Evolutionary conservation across 1,139 yeast genomes (phyloP).

Genomic region (Geotrichum aggregatum): DNA sequence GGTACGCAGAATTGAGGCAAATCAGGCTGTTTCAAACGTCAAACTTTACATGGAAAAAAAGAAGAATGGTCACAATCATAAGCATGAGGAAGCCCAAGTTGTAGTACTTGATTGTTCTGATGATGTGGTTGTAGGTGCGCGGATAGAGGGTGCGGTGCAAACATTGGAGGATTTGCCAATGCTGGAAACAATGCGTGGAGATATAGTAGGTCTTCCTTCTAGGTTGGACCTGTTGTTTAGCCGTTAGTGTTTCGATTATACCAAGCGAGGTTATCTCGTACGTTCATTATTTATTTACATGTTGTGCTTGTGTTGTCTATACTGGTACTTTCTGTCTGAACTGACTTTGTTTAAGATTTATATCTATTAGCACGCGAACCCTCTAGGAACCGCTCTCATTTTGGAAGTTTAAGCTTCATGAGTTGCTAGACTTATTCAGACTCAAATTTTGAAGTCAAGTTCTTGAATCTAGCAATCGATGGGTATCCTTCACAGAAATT

Average conservation of each 20-base stretch:
- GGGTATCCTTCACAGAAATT: constrained; percentile 38
- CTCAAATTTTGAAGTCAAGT: not conserved
- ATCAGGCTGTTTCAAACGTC: too few relatives aligned
- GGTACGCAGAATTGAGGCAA: too few relatives aligned
- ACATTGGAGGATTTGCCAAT: not conserved
- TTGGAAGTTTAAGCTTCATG: too few relatives aligned
- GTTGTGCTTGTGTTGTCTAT: too few relatives aligned
- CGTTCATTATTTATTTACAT: not conserved
- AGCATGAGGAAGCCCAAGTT: not conserved
- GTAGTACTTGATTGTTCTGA: not conserved
- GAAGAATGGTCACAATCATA: not conserved
- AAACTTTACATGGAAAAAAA: too few relatives aligned
- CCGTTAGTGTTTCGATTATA: not conserved
- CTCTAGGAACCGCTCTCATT: too few relatives aligned
- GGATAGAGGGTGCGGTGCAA: not conserved
- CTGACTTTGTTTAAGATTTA: too few relatives aligned
- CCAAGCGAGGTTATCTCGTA: not conserved
- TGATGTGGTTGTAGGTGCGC: not conserved
- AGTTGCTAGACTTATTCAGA: too few relatives aligned
- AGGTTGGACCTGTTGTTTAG: not conserved
- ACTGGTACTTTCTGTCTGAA: too few relatives aligned
- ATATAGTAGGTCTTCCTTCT: not conserved
- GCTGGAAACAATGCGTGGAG: constrained; percentile 4
- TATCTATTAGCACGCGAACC: too few relatives aligned
- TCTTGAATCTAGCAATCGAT: constrained; percentile 30